These are phyloP conservation scores for Colletotrichum scovillei DNA, from an alignment of 2,329 filamentous ascomycete species.

Conservation along the genomic window DNA sequence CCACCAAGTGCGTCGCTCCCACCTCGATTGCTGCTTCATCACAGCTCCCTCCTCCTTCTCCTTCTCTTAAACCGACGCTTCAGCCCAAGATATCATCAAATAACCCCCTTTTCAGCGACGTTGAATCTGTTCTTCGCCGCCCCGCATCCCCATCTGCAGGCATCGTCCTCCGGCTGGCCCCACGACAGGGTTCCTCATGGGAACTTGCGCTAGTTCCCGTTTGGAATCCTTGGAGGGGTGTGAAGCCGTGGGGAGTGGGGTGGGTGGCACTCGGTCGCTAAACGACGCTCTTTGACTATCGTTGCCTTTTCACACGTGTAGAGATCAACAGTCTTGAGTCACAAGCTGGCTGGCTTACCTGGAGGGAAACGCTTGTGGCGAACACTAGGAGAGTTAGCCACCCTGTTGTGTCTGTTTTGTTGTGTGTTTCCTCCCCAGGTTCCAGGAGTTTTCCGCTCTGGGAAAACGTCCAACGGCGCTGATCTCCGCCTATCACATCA, in stretches of 20 bases:
- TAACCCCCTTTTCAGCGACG: conserved; percentile 29
- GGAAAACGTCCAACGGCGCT: not conserved
- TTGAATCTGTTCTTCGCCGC: conserved; percentile 29
- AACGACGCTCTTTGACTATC: conserved; percentile 26
- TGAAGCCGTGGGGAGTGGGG: conserved; percentile 32
- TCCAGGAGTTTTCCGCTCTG: not conserved
- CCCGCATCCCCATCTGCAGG: conserved; percentile 36
- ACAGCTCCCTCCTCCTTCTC: not conserved
- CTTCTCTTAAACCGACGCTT: not conserved
- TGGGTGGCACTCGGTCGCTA: conserved; percentile 17
- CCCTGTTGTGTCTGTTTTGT: not conserved
- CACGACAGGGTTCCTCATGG: conserved; percentile 31
- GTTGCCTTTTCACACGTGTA: conserved; percentile 22
- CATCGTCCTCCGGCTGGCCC: conserved; percentile 27
- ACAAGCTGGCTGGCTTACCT: not conserved
- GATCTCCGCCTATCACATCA: not conserved
- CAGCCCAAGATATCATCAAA: conserved; percentile 8
- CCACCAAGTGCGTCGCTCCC: conserved; percentile 8
- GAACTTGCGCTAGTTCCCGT: conserved; percentile 36
- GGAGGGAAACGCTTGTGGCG: not conserved
- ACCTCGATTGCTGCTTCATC: not conserved
- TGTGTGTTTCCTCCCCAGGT: too few species aligned
- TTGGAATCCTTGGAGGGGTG: conserved; percentile 31
- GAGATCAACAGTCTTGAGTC: conserved; percentile 9
- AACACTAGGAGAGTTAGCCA: conserved; percentile 2